phyloP scores from a whole-genome alignment of 1,139 yeast genomes.

The Lodderomyces elongisporus region DNA sequence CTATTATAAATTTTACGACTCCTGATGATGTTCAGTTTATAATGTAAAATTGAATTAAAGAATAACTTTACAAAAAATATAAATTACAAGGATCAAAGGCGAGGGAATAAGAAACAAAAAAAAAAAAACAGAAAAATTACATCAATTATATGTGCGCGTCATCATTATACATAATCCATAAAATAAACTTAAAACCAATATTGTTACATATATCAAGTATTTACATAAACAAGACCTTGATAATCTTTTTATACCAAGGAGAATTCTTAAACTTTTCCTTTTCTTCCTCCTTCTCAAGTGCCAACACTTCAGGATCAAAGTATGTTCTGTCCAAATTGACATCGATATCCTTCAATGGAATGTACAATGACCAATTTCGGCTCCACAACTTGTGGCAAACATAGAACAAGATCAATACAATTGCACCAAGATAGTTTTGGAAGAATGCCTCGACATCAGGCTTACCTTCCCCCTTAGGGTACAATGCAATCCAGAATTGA shows the following conservation, averaged over 20 bases:
- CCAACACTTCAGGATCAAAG: slow-evolving; percentile 35
- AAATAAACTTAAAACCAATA: no score
- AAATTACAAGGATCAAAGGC: no score
- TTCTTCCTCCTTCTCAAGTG: slow-evolving; percentile 33
- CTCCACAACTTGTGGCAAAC: slow-evolving; percentile 32
- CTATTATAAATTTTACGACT: no score
- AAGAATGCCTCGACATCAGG: slow-evolving; percentile 31
- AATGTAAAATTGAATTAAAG: no score
- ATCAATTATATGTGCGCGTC: no score
- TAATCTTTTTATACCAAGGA: slow-evolving; percentile 23
- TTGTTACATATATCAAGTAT: no score
- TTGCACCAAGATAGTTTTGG: slow-evolving; percentile 34
- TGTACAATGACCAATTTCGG: slow-evolving; percentile 28
- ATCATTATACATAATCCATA: no score
- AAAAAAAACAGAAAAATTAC: no score
- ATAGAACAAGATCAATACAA: slow-evolving; percentile 27
- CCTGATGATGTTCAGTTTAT: no score
- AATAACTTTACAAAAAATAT: no score
- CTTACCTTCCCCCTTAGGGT: slow-evolving; percentile 27
- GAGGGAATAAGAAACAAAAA: no score
- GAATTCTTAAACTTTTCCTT: slow-evolving; percentile 20
- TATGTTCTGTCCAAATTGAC: slow-evolving; percentile 30
- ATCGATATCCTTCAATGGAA: slow-evolving; percentile 32
- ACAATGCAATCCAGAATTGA: slow-evolving; percentile 41
- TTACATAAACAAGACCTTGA: slow-evolving; percentile 10